Evolutionary conservation across 257 asterid genomes (phyloP).

Genomic region (Solanum pinnatisectum): DNA sequence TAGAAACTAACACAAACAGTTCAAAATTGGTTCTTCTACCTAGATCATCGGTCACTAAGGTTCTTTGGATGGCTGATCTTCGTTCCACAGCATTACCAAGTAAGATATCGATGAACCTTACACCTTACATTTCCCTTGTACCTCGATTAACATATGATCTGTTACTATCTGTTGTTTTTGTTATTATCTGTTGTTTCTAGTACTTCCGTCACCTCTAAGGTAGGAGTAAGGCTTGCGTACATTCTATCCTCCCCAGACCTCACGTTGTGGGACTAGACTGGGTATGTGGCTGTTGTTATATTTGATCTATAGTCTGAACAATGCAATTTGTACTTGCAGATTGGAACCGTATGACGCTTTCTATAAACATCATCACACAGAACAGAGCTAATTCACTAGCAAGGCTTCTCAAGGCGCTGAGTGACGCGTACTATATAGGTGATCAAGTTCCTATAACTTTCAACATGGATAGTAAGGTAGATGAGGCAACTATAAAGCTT

Average conservation of each 20-base stretch:
- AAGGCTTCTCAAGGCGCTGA: conserved; percentile 73
- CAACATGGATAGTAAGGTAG: conserved; percentile 92
- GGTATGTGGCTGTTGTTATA: not conserved
- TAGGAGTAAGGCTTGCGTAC: not conserved
- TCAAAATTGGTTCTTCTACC: conserved; percentile 61
- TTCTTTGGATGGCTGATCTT: conserved; percentile 93
- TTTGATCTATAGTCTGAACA: not conserved
- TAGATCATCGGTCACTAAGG: conserved; percentile 44
- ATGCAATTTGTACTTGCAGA: conserved; percentile 30
- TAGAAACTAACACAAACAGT: conserved; percentile 28
- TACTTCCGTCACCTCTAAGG: not conserved
- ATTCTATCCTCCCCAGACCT: rapidly evolving
- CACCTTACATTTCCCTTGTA: not conserved
- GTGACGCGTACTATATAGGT: conserved; percentile 64
- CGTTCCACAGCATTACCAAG: conserved; percentile 81
- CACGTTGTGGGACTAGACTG: not conserved
- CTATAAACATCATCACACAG: conserved; percentile 78
- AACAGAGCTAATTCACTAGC: conserved; percentile 55
- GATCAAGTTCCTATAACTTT: conserved; percentile 68
- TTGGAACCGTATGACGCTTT: conserved; percentile 75
- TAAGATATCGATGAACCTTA: conserved; percentile 15
- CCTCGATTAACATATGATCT: not conserved
- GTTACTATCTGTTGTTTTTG: no score
- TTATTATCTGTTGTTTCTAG: not conserved
- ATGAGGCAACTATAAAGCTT: conserved; percentile 54